These are phyloP conservation scores for Salvia miltiorrhiza DNA, from an alignment of 257 asterid genomes.

Conservation along the genomic window DNA sequence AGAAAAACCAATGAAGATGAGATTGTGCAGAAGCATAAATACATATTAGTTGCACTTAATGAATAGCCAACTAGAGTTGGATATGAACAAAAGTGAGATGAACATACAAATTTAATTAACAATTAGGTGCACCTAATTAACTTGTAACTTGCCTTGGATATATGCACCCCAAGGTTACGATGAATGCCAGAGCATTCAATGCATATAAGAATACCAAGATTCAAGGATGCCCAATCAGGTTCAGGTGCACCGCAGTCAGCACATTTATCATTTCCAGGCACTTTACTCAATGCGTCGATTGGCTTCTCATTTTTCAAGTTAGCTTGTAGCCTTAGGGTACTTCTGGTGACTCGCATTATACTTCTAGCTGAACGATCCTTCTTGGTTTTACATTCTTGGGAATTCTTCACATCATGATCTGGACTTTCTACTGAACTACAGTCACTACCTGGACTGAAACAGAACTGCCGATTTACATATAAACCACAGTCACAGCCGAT, in stretches of 20 bases:
- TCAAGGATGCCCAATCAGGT: constrained; percentile 98
- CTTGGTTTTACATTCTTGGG: constrained; percentile 41
- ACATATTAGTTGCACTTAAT: background rate
- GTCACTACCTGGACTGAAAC: constrained; percentile 57
- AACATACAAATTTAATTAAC: background rate
- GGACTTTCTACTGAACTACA: constrained; percentile 49
- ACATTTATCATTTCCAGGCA: constrained; percentile 90
- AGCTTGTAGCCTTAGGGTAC: constrained; percentile 42
- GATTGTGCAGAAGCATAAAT: background rate
- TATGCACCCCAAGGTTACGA: constrained; percentile 92
- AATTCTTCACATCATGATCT: constrained; percentile 40
- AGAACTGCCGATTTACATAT: constrained; percentile 41
- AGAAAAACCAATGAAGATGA: background rate
- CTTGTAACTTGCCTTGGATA: constrained; percentile 73
- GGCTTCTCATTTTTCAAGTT: constrained; percentile 53
- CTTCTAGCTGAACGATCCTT: constrained; percentile 46
- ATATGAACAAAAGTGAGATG: background rate
- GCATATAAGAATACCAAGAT: constrained; percentile 81
- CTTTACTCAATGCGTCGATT: constrained; percentile 54
- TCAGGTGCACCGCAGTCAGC: constrained; percentile 95
- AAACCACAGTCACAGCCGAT: constrained; percentile 18
- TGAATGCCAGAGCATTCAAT: constrained; percentile 93
- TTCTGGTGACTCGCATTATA: constrained; percentile 59
- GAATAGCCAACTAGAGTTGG: background rate
- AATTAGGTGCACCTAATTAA: constrained; percentile 12